A percentile compares a stretch with the other conserved stretches of the same genome.
phyloP scores from a whole-genome alignment of 2,329 filamentous ascomycete species.

The Apiospora arundinis region DNA sequence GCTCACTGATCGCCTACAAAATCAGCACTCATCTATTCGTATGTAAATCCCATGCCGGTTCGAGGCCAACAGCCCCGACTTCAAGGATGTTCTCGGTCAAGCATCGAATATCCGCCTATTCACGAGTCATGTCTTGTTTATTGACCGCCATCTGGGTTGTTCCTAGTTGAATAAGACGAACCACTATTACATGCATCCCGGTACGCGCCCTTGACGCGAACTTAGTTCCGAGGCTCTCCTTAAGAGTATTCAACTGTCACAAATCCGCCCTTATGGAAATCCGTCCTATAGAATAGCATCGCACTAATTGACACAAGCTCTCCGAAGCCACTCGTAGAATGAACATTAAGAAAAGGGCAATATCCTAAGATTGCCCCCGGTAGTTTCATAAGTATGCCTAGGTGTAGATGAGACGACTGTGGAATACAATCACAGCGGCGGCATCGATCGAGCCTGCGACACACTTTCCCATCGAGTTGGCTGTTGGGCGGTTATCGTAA shows the following conservation, averaged over 20 bases:
- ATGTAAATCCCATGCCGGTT: not conserved
- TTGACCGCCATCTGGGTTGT: not conserved
- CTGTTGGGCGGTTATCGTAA: not conserved
- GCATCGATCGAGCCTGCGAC: not conserved
- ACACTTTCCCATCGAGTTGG: not conserved
- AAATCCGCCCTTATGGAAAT: not conserved
- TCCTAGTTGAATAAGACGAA: not conserved
- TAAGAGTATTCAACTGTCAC: not conserved
- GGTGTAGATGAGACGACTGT: not conserved
- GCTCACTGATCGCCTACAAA: not conserved
- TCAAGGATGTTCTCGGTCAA: not conserved
- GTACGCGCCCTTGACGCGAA: not conserved
- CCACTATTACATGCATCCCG: not conserved
- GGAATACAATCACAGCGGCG: not conserved
- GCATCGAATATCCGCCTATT: not conserved
- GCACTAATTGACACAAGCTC: not conserved
- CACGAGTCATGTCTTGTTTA: slow-evolving; percentile 2
- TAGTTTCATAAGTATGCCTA: not conserved
- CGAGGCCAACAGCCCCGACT: not conserved
- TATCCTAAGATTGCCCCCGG: not conserved
- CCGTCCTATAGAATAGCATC: not conserved
- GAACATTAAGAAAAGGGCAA: not conserved
- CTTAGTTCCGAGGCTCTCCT: not conserved
- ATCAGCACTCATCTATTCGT: not conserved
- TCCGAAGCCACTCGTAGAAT: not conserved